These are phyloP conservation scores for Phytophthora citricola DNA, from an alignment of 352 stramenopile species.

Conservation along the genomic window DNA sequence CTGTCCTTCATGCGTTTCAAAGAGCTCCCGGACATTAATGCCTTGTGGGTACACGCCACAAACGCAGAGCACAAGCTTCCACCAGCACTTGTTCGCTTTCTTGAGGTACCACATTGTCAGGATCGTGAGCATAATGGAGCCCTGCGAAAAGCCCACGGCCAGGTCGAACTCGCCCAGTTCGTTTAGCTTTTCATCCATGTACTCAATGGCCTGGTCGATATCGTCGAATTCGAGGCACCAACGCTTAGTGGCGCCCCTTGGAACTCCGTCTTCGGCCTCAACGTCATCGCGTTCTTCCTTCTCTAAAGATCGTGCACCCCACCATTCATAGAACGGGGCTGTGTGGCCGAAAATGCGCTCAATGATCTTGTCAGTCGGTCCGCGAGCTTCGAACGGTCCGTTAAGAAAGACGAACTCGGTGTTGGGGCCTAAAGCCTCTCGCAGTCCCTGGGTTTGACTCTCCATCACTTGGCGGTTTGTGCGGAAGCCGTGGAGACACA, in stretches of 20 bases:
- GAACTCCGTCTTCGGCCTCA: conserved; percentile 36
- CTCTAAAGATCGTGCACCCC: conserved; percentile 48
- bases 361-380: conserved; percentile 64
- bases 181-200: conserved; percentile 63
- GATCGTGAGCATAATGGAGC: conserved; percentile 66
- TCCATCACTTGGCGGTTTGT: conserved; percentile 81
- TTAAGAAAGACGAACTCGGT: conserved; percentile 82
- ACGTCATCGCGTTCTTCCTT: conserved; percentile 50
- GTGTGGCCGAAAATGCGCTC: conserved; percentile 60
- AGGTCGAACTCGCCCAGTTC: conserved; percentile 77
- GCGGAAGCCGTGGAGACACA: conserved; percentile 79
- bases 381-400: conserved; percentile 57
- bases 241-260: conserved; percentile 23
- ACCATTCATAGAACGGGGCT: conserved; percentile 84
- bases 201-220: conserved; percentile 52
- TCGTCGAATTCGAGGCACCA: conserved; percentile 49
- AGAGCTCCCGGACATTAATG: conserved; percentile 48
- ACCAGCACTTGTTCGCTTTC: conserved; percentile 48
- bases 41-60: conserved; percentile 44
- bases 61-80: conserved; percentile 63
- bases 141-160: conserved; percentile 83
- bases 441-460: conserved; percentile 65
- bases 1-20: conserved; percentile 50
- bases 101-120: conserved; percentile 67
- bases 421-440: conserved; percentile 58